Conservation (phyloP, 768 basidiomycete genomes). For the Leucogyrophana mollusca region DNA sequence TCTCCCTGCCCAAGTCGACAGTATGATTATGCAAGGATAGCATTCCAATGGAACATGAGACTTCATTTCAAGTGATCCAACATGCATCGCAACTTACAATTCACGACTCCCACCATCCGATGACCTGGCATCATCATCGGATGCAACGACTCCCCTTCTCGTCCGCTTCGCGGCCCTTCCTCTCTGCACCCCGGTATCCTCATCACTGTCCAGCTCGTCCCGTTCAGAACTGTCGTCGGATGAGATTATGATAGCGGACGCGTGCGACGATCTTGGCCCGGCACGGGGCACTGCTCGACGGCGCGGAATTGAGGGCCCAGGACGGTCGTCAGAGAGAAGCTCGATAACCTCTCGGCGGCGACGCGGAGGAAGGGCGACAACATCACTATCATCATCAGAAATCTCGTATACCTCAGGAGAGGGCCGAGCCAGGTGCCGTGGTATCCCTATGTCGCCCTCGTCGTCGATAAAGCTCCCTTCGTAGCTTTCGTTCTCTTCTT, state of each 20-base stretch:
- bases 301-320: too few species aligned
- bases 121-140: constrained; percentile 17
- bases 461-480: constrained; percentile 62
- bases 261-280: background rate
- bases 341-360: constrained; percentile 3
- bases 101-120: constrained; percentile 2
- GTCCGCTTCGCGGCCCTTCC: background rate
- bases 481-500: constrained; percentile 39
- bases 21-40: background rate
- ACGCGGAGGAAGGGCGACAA: background rate
- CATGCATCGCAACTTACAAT: constrained; percentile 1
- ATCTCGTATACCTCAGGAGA: constrained; percentile 25
- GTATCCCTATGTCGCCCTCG: constrained; percentile 20
- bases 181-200: background rate
- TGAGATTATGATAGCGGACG: constrained; percentile 2
- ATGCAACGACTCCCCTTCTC: constrained; percentile 14
- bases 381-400: constrained; percentile 11
- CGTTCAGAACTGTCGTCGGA: constrained; percentile 20
- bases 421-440: background rate
- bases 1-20: background rate
- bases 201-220: constrained; percentile 2
- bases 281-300: background rate
- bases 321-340: constrained; percentile 10
- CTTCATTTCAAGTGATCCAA: constrained; percentile 1
- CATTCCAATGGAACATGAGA: background rate